A percentile compares a stretch with the other conserved stretches of the same genome.
Conservation (phyloP, 2,329 filamentous ascomycete genomes). For the Alternaria novae-zelandiae region DNA sequence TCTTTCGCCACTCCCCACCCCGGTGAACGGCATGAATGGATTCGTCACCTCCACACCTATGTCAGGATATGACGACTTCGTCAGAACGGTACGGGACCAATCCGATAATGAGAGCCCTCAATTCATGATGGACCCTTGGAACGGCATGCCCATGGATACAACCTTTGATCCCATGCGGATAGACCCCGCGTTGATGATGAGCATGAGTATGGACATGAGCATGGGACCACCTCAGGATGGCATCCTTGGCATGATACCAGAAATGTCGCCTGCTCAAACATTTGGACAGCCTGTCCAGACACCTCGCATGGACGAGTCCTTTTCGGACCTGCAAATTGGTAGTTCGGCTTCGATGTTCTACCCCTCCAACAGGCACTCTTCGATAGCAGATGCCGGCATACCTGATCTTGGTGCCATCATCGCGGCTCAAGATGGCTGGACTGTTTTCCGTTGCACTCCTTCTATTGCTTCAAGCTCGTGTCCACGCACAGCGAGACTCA, state of each 20-base stretch:
- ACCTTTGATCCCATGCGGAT: conserved; percentile 54
- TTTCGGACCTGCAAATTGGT: conserved; percentile 55
- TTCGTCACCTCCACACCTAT: conserved; percentile 55
- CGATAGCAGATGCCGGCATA: conserved; percentile 45
- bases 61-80: conserved; percentile 56
- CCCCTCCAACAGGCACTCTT: conserved; percentile 49
- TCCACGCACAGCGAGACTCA: conserved; percentile 58
- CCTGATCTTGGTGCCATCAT: conserved; percentile 57
- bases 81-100: conserved; percentile 47
- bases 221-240: conserved; percentile 50
- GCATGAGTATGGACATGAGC: conserved; percentile 54
- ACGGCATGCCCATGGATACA: conserved; percentile 53
- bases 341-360: conserved; percentile 52
- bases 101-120: conserved; percentile 54
- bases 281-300: conserved; percentile 51
- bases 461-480: conserved; percentile 56
- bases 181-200: conserved; percentile 54
- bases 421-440: conserved; percentile 60
- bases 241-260: conserved; percentile 55
- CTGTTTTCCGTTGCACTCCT: conserved; percentile 60
- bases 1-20: conserved; percentile 49
- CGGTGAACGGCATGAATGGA: conserved; percentile 46
- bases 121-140: conserved; percentile 58
- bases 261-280: conserved; percentile 47
- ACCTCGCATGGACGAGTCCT: conserved; percentile 54